Evolutionary conservation across 305 asterid species (phyloP).

Genomic region (Fraxinus baroniana): DNA sequence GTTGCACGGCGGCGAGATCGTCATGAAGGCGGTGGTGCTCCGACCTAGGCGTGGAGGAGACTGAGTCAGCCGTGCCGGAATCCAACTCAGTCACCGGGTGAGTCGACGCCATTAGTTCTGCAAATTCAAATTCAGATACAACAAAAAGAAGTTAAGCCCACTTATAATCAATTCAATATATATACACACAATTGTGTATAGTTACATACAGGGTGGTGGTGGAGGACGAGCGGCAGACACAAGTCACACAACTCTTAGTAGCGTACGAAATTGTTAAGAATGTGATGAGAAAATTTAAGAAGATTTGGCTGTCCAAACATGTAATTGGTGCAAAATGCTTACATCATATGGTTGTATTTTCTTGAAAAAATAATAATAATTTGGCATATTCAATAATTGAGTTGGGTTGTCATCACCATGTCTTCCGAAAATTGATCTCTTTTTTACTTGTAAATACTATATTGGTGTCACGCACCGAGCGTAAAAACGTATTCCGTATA

Average conservation of each 20-base stretch:
- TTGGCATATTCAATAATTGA: neutral
- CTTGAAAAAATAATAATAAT: neutral
- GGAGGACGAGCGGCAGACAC: neutral
- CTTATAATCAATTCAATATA: neutral
- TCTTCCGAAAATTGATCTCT: neutral
- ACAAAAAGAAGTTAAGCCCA: neutral
- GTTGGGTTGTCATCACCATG: neutral
- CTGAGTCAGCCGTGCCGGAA: slow-evolving; percentile 51
- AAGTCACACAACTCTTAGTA: slow-evolving; percentile 32
- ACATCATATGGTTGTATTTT: neutral
- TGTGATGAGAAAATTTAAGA: slow-evolving; percentile 15
- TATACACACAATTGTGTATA: neutral
- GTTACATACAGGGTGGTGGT: neutral
- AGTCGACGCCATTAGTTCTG: slow-evolving; percentile 47
- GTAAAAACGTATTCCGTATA: neutral
- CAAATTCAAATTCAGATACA: neutral
- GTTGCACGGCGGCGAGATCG: slow-evolving; percentile 25
- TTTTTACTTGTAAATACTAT: too few species aligned
- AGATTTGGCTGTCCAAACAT: slow-evolving; percentile 16
- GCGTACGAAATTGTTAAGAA: slow-evolving; percentile 26
- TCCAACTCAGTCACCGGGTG: slow-evolving; percentile 46
- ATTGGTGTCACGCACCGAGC: neutral
- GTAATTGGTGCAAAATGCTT: neutral
- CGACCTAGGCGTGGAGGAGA: slow-evolving; percentile 78
- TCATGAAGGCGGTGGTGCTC: slow-evolving; percentile 45